Evolutionary conservation across 495 filamentous ascomycete species (phyloP), one percentile per base, ranked within the genome.

Genomic region (Podospora conica): DNA sequence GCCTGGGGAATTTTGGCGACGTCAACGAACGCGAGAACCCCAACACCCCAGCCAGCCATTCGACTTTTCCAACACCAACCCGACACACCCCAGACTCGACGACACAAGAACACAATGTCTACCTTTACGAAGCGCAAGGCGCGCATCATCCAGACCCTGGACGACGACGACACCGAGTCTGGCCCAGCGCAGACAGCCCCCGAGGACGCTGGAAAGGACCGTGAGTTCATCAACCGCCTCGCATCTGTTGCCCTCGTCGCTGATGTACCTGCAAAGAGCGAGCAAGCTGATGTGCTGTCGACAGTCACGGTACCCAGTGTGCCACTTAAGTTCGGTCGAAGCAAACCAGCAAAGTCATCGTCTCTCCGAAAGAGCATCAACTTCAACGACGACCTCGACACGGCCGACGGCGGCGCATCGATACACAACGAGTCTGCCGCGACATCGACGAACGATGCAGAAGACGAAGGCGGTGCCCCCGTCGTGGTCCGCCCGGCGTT

Each of bases 101-200:
- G 20, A 53, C 40, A 15, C 24, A 23, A 20, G 27, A 48, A 9
- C 9, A 48, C 28, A 78, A 93, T 87, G 77, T 86, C 86, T 53
- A 80, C 83, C 1, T 90, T 91, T 7, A 84, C 86, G 29, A 87
- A 90, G 67, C 85, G 91, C 60, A 91, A 91, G 69, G 82, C 90
- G 24, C 87, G 90, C 64, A 89, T 90, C 74, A 87, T 96, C 68
- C 86, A 86, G 22, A 84, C 85, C 1, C 83, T 87, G 66, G 88
- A 90, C 48, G 87, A 90, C 57, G 85, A 89, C 11, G 84, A 87
- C 21, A 72, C 71, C 55, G 53, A 74, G 65, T 29, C 64, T 58
- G 55, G 31, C 61, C 53, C 70, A 24, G 63, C 73, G 2, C 54
- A 74, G 55, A 76, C 71, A 20, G 73, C 69, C 23, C 68, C 71